Base-by-base conservation (phyloP, 768 basidiomycete species). In the Ramaria sp. region DNA sequence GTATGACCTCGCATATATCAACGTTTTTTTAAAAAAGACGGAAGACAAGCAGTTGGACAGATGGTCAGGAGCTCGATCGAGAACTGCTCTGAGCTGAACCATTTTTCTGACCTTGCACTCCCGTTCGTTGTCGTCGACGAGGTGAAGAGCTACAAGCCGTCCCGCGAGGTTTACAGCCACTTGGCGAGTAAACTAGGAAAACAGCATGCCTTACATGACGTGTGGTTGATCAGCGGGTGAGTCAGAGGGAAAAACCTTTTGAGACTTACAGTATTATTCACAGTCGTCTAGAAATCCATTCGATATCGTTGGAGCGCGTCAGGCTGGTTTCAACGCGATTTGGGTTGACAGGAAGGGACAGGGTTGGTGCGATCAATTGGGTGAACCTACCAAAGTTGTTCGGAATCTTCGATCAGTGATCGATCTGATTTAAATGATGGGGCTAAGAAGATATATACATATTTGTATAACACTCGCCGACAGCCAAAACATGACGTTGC, bases 171-270 rank as follows among this genome's bases (percentile, higher is more conserved):
- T 18, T 67, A 67, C 52, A n/a, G 62, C 3, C 61, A 55, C 16
- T 58, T 67, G 3, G 50, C 62, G 9, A 41, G 32, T 20, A 20
- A 38, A 15, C 25, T 60, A 39, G 59, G 58, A 4, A 59, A 61
- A 41, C 56, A 55, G 32, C 53, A 52, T 9, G n/a, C n/a, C 13
- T 41, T 50, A 8, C 47, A 58, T 8, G 34, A 61, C 28, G 56
- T 65, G 12, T 66, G 65, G 65, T 60, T 67, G n/a, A 61, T 67
- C 32, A 67, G 66, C 56, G 64, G 65, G 66, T 67, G 45, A 39
- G 63, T 56, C 12, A n/a, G 7, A 25, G 1, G 13, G n/a, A n/a
- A n/a, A n/a, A 22, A 20, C 30, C 27, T 12, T 25, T 18, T 4
- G 50, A 39, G n/a, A n/a, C n/a, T n/a, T 38, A 20, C 43, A 27